Evolutionary conservation across 1,284 basidiomycete genomes (phyloP).

Genomic region (Leccinum olivaceoglutinosum): DNA sequence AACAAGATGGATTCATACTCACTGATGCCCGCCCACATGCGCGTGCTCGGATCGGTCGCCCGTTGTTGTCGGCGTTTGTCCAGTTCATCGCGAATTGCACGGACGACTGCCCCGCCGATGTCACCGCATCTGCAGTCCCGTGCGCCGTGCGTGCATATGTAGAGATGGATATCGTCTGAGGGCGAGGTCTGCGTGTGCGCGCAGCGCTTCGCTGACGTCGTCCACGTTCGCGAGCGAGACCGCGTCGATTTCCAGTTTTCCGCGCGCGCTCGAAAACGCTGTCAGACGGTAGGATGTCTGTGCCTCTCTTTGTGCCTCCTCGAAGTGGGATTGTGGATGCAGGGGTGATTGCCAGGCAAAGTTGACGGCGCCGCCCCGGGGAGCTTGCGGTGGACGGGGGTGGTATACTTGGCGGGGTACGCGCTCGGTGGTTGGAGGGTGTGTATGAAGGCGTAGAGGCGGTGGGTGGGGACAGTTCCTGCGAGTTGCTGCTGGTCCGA

Average conservation of each 20-base stretch:
- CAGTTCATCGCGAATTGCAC: conserved; percentile 39
- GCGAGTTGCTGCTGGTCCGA: conserved; percentile 11
- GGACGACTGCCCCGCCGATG: conserved; percentile 48
- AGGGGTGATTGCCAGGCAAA: conserved; percentile 39
- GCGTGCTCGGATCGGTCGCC: conserved; percentile 21
- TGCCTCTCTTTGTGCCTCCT: conserved; percentile 1
- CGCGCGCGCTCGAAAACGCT: conserved; percentile 43
- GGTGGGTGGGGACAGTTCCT: conserved; percentile 48
- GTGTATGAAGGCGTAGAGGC: conserved; percentile 55
- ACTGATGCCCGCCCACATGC: conserved; percentile 86
- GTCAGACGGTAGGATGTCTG: conserved; percentile 35
- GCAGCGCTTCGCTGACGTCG: conserved; percentile 37
- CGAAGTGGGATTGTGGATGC: neutral
- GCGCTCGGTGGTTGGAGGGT: conserved; percentile 40
- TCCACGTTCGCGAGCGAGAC: conserved; percentile 46
- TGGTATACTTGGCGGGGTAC: conserved; percentile 47
- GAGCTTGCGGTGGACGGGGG: conserved; percentile 44
- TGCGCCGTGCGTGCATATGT: conserved; percentile 68
- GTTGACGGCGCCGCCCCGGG: conserved; percentile 55
- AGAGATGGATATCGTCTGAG: conserved; percentile 44
- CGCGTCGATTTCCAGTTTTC: conserved; percentile 43
- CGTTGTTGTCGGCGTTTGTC: conserved; percentile 25
- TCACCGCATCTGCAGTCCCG: conserved; percentile 75
- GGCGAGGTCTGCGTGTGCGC: conserved; percentile 27
- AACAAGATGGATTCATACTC: conserved; percentile 25